phyloP scores from a whole-genome alignment of 768 basidiomycete species.

The Lepiota brunneoincarnata region DNA sequence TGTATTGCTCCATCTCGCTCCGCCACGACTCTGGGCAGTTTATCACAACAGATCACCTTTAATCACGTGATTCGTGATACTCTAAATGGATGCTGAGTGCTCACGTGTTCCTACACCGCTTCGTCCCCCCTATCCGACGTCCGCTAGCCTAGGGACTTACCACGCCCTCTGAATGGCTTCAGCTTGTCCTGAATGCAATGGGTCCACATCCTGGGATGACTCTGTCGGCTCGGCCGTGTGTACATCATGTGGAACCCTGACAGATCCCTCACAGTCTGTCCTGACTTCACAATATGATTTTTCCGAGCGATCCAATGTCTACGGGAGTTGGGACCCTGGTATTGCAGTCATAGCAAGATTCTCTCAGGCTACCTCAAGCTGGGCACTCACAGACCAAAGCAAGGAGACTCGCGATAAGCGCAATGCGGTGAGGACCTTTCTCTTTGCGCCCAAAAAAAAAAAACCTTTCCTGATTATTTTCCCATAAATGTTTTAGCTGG shows the following conservation, averaged over 20 bases:
- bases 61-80: too few relatives aligned
- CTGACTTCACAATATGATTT: constrained; percentile 42
- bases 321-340: constrained; percentile 30
- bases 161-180: constrained; percentile 26
- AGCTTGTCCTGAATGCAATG: constrained; percentile 54
- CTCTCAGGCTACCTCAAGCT: constrained; percentile 46
- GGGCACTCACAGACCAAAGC: constrained; percentile 64
- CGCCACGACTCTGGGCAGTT: not conserved
- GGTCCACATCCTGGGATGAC: constrained; percentile 51
- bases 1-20: not conserved
- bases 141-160: not conserved
- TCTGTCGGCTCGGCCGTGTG: constrained; percentile 62
- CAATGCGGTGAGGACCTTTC: constrained; percentile 49
- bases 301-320: constrained; percentile 30
- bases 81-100: too few relatives aligned
- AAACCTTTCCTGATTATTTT: constrained; percentile 16
- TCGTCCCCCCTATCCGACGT: not conserved
- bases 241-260: constrained; percentile 67
- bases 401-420: constrained; percentile 62
- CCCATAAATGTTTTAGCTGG: constrained; percentile 39
- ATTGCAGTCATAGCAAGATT: constrained; percentile 44
- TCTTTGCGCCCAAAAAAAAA: constrained; percentile 11
- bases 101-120: too few relatives aligned
- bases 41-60: too few relatives aligned
- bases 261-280: constrained; percentile 57